Base-by-base conservation (phyloP, 1,284 basidiomycete genomes). In the Pseudozyma sp. region DNA sequence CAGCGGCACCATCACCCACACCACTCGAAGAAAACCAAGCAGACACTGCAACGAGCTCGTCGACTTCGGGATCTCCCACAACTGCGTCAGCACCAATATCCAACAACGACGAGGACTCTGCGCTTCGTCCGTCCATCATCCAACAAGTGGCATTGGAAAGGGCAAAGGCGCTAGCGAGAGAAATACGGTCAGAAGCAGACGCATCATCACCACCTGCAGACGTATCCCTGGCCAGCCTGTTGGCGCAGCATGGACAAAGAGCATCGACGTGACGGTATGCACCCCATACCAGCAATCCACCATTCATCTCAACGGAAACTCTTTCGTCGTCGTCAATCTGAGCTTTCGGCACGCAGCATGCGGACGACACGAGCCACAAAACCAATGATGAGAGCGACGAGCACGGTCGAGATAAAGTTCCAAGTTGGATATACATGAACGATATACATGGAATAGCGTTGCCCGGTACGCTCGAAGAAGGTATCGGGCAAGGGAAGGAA, bases 91-190 rank as follows among this genome's bases (percentile, higher is more conserved):
- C 35, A 17, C 2, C 44, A 9, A 19, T 44, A 16, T 34, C 52
- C 9, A 39, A 51, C 19, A 43, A 48, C n/a, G 11, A 54, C 14
- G 30, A 47, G 11, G 24, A 24, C 24, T 33, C 35, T 13, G 13
- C 40, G 4, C 50, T 66, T 16, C 63, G 35, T 8, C 59, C 62
- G 0, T 70, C 68, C 29, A 65, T 75, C 54, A 62, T 75, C 37
- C 68, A 75, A 44, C 68, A 68, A 13, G 68, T 75, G 17, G 72
- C 68, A 1, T n/a, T 68, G 24, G 64, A 70, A 48, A 55, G 72
- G 14, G 68, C 64, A 10, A 65, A 64, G 50, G 68, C 72, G 3
- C 45, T 75, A 35, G 68, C 72, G 13, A 54, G 60, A 29, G 68
- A 75, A 43, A 68, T 59, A 4, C 49, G 68, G 37, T 47, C 54